Conservation (phyloP, 371 early-diverging fungal species). For the Rhizopus microsporus region DNA sequence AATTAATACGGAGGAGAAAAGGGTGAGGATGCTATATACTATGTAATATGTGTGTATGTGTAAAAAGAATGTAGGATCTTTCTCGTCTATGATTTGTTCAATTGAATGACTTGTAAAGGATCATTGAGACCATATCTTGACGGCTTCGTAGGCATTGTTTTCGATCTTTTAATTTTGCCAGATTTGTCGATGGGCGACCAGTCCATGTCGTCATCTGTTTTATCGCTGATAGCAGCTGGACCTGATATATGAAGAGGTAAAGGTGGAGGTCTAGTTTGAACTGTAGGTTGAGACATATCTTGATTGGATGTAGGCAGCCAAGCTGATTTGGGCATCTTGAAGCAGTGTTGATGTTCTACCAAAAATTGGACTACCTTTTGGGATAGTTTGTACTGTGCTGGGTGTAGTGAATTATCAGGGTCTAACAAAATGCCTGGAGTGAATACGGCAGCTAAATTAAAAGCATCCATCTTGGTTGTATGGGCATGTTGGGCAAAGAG, state of each 20-base stretch:
- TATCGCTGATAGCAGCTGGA: background rate
- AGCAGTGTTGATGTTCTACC: constrained; percentile 48
- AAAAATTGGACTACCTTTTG: constrained; percentile 54
- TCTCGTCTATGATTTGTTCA: constrained; percentile 21
- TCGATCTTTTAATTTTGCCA: constrained; percentile 20
- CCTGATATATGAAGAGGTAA: background rate
- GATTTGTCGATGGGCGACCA: constrained; percentile 10
- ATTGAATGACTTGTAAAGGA: constrained; percentile 34
- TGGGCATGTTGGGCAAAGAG: constrained; percentile 53
- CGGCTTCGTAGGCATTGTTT: constrained; percentile 32
- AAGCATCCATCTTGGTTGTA: constrained; percentile 31
- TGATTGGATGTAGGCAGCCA: constrained; percentile 14
- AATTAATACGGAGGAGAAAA: too few relatives aligned
- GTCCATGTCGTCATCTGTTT: background rate
- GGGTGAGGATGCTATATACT: too few relatives aligned
- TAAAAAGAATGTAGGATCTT: background rate
- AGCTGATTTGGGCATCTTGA: constrained; percentile 35
- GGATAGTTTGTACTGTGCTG: constrained; percentile 53
- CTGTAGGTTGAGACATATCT: background rate
- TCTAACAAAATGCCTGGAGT: constrained; percentile 61
- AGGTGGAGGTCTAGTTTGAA: background rate
- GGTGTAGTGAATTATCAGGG: constrained; percentile 52
- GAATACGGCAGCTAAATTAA: constrained; percentile 64
- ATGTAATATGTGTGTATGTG: too few relatives aligned
- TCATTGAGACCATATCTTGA: constrained; percentile 31